Base-by-base conservation (phyloP, 345 rosid species). In the Crucihimalaya himalaica region DNA sequence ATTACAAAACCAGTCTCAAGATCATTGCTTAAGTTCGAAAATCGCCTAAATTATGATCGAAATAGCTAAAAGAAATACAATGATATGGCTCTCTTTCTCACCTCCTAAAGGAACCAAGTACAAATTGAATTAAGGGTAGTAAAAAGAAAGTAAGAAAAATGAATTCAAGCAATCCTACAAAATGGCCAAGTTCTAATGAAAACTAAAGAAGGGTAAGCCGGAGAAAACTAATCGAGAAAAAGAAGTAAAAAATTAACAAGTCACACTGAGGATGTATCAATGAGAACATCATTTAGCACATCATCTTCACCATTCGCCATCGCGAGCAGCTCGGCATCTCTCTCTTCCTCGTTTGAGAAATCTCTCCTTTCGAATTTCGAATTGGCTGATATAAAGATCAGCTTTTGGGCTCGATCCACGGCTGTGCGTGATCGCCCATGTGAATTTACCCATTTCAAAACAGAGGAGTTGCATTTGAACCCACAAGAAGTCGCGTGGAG, bases 401-500 rank as follows among this genome's bases (percentile, higher is more conserved):
- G 78, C 83, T 92, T 96, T 66, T 92, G 89, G 18, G 92, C 96
- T 77, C 87, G 83, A 35, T 92, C 96, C 58, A 92, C 70, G 35
- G 85, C 86, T 18, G 82, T 78, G 40, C 90, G 82, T 4, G 96
- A 84, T 61, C 85, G 81, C 0, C 96, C 91, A 16, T 87, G 89
- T 12, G 88, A 75, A 50, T 85, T 82, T 2, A 84, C 84, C 97
- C 97, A 90, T 85, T 86, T 86, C 80, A 89, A 72, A 71, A 89
- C 80, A 75, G 98, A 88, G 68, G 90, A 86, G 21, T 87, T 88
- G 88, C 97, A 89, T 83, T 89, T 90, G 87, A 89, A 92, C 8
- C 95, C 96, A 62, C 97, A 84, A 19, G 97, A 87, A 61, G 97
- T 88, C 0, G 97, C 99, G 25, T 87, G 97, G 35, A 94, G 98